A percentile compares a stretch with the other conserved stretches of the same genome.
Evolutionary conservation across 2,329 filamentous ascomycete genomes (phyloP).

Genomic region (Onygenales sp.): DNA sequence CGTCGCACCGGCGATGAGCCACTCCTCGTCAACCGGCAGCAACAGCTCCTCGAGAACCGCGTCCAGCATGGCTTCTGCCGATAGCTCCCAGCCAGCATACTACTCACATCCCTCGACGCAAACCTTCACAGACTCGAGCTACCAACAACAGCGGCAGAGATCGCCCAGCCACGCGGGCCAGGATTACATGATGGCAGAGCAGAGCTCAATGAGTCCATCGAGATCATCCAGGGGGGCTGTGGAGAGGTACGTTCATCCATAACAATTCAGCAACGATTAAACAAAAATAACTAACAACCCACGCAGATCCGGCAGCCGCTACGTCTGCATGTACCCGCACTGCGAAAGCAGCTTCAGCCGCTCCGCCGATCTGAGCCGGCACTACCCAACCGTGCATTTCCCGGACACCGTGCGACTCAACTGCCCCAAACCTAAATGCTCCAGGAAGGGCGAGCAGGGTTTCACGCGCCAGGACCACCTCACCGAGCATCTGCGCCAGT

Average conservation of each 20-base stretch:
- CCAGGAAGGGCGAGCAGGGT: constrained; percentile 38
- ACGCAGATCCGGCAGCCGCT: constrained; percentile 9
- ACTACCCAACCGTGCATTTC: constrained; percentile 38
- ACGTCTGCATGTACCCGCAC: constrained; percentile 15
- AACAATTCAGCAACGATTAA: background rate
- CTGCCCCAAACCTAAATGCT: constrained; percentile 35
- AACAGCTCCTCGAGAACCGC: constrained; percentile 10
- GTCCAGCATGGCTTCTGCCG: constrained; percentile 8
- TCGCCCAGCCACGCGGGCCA: background rate
- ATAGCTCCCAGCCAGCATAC: background rate
- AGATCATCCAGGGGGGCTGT: background rate
- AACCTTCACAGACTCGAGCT: constrained; percentile 1
- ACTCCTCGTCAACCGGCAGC: constrained; percentile 13
- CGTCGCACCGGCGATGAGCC: constrained; percentile 12
- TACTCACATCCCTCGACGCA: background rate
- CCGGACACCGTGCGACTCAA: constrained; percentile 29
- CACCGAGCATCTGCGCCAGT: constrained; percentile 47
- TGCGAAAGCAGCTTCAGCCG: constrained; percentile 33
- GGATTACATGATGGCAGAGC: background rate
- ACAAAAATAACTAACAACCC: background rate
- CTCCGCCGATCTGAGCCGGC: constrained; percentile 41
- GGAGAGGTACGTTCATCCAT: constrained; percentile 1
- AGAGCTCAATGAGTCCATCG: background rate
- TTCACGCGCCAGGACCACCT: constrained; percentile 51
- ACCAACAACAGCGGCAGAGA: constrained; percentile 1